Conservation (phyloP, 192 early-diverging fungal species). For the Coemansia sp. region DNA sequence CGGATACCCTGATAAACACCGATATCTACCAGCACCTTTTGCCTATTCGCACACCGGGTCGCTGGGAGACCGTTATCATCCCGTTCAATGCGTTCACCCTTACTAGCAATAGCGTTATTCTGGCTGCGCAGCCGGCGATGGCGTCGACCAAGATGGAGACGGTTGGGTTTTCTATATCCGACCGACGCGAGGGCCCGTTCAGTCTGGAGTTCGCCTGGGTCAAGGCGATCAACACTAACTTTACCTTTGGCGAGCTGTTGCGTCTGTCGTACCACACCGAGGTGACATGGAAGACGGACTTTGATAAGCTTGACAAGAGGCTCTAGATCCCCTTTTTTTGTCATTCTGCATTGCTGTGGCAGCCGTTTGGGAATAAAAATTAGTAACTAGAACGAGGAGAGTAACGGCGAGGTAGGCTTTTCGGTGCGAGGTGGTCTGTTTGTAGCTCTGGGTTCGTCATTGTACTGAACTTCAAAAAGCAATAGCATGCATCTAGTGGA, state of each 20-base stretch:
- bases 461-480: no score
- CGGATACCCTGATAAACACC: constrained; percentile 77
- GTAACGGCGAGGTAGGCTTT: no score
- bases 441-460: no score
- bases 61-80: constrained; percentile 92
- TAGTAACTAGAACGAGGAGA: background rate
- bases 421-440: no score
- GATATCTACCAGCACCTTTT: constrained; percentile 94
- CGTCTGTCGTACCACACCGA: constrained; percentile 48
- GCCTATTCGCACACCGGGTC: constrained; percentile 81
- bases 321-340: constrained; percentile 4
- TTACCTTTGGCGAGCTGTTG: constrained; percentile 77
- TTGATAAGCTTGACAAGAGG: constrained; percentile 34
- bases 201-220: constrained; percentile 89
- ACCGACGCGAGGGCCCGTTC: constrained; percentile 83
- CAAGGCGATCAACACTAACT: constrained; percentile 78
- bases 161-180: constrained; percentile 84
- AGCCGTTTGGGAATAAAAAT: background rate
- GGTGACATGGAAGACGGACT: constrained; percentile 39
- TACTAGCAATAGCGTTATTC: constrained; percentile 86
- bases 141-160: constrained; percentile 81
- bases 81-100: constrained; percentile 93
- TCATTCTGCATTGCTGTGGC: background rate
- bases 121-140: constrained; percentile 85
- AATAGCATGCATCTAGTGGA: no score